phyloP scores from a whole-genome alignment of 2,329 filamentous ascomycete genomes.

The Cladobotryum protrusum region DNA sequence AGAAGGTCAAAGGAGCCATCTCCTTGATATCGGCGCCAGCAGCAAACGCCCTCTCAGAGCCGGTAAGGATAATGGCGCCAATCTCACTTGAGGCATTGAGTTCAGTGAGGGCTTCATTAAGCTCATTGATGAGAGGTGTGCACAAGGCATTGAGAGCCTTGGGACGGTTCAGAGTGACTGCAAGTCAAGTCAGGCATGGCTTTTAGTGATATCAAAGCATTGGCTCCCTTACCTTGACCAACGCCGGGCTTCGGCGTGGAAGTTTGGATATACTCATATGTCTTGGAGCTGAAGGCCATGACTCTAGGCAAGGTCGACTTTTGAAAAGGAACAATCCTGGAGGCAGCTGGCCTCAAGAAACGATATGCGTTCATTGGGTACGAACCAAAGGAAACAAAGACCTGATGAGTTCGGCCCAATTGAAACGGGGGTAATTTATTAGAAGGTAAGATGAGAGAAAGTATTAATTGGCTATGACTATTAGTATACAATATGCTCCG shows the following conservation, averaged over 20 bases:
- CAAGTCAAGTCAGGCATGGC: slow-evolving; percentile 1
- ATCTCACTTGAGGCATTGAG: slow-evolving; percentile 66
- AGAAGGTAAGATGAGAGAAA: background rate
- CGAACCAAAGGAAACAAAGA: background rate
- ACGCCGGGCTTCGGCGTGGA: slow-evolving; percentile 84
- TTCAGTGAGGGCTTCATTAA: slow-evolving; percentile 69
- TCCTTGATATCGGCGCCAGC: slow-evolving; percentile 98
- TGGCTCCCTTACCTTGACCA: slow-evolving; percentile 61
- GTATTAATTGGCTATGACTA: no score
- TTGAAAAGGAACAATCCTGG: slow-evolving; percentile 39
- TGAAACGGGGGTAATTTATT: background rate
- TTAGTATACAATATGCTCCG: no score
- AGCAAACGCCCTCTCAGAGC: slow-evolving; percentile 84
- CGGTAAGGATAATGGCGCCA: slow-evolving; percentile 77
- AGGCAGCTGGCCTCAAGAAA: slow-evolving; percentile 53
- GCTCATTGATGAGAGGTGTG: slow-evolving; percentile 82
- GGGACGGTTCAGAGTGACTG: slow-evolving; percentile 88
- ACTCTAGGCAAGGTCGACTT: slow-evolving; percentile 51
- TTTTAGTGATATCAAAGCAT: background rate
- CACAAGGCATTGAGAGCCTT: slow-evolving; percentile 93
- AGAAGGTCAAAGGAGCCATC: slow-evolving; percentile 90
- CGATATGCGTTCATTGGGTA: slow-evolving; percentile 48
- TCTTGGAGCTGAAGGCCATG: slow-evolving; percentile 44
- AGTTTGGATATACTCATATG: slow-evolving; percentile 77
- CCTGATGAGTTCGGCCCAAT: background rate